Evolutionary conservation across 2,329 filamentous ascomycete species (phyloP).

Genomic region (Fusarium setosum): DNA sequence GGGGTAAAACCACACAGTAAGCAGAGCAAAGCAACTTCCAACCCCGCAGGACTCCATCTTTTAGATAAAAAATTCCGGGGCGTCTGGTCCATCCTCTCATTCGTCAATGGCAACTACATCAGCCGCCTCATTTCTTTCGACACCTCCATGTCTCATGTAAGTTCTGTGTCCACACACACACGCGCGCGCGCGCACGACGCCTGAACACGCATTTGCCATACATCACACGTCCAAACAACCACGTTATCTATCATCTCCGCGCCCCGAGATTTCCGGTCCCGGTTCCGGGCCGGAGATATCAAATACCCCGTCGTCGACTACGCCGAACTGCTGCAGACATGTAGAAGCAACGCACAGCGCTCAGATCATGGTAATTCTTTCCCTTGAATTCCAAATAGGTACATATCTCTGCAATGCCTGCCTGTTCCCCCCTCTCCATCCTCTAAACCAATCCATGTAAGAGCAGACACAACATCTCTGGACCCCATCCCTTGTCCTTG

Average conservation of each 20-base stretch:
- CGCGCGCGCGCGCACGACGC: not conserved
- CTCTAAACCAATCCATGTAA: slow-evolving; percentile 1
- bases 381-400: not conserved
- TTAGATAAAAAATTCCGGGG: not conserved
- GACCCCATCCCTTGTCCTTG: slow-evolving; percentile 1
- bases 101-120: slow-evolving; percentile 26
- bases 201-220: not conserved
- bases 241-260: not conserved
- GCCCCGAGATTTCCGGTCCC: slow-evolving; percentile 11
- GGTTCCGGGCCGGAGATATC: slow-evolving; percentile 20
- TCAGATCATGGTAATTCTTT: not conserved
- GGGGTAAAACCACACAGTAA: not conserved
- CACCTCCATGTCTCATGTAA: not conserved
- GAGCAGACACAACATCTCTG: slow-evolving; percentile 12
- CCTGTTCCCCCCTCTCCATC: not conserved
- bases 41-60: slow-evolving; percentile 11
- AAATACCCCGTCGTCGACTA: no score
- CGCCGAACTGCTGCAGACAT: no score
- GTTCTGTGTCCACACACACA: not conserved
- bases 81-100: slow-evolving; percentile 10
- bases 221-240: slow-evolving; percentile 1
- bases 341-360: no score
- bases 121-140: slow-evolving; percentile 2
- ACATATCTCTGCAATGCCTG: not conserved
- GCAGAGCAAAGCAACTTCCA: not conserved